These are phyloP conservation scores for Pichia sp. DNA, from an alignment of 1,139 yeast species.

Conservation along the genomic window DNA sequence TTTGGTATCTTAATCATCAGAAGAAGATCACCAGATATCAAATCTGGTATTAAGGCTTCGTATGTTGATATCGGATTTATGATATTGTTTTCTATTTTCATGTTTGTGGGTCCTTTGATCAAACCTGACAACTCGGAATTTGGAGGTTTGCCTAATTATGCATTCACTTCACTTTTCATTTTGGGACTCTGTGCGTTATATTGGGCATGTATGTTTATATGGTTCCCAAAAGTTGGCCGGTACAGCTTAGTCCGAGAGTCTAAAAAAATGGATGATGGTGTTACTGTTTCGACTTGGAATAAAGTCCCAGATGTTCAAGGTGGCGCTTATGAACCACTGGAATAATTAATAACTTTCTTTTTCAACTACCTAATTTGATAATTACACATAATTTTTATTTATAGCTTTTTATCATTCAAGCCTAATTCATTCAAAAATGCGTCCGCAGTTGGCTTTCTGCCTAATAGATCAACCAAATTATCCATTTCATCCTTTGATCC, in stretches of 20 bases:
- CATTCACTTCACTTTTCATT: slow-evolving; percentile 22
- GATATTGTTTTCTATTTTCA: slow-evolving; percentile 31
- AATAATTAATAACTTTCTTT: too few species aligned
- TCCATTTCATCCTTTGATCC: slow-evolving; percentile 65
- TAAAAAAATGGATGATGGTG: slow-evolving; percentile 37
- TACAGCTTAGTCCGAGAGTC: slow-evolving; percentile 34
- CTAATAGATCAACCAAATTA: slow-evolving; percentile 56
- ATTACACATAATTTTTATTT: too few species aligned
- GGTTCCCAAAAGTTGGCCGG: slow-evolving; percentile 34
- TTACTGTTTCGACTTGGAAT: slow-evolving; percentile 38
- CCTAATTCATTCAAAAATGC: slow-evolving; percentile 67
- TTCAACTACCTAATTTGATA: neutral
- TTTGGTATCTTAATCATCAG: slow-evolving; percentile 43
- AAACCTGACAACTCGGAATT: slow-evolving; percentile 28
- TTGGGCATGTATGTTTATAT: slow-evolving; percentile 39
- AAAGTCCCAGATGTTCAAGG: slow-evolving; percentile 6
- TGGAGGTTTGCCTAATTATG: slow-evolving; percentile 30
- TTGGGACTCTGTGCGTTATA: slow-evolving; percentile 31
- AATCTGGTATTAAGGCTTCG: slow-evolving; percentile 40
- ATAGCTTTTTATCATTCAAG: slow-evolving; percentile 7
- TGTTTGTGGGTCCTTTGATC: slow-evolving; percentile 38
- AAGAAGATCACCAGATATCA: slow-evolving; percentile 33
- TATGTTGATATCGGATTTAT: slow-evolving; percentile 33
- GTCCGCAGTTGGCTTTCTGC: slow-evolving; percentile 63
- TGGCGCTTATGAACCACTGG: slow-evolving; percentile 1